These are phyloP conservation scores for Solanum sitiens DNA, from an alignment of 257 asterid genomes.

Conservation along the genomic window DNA sequence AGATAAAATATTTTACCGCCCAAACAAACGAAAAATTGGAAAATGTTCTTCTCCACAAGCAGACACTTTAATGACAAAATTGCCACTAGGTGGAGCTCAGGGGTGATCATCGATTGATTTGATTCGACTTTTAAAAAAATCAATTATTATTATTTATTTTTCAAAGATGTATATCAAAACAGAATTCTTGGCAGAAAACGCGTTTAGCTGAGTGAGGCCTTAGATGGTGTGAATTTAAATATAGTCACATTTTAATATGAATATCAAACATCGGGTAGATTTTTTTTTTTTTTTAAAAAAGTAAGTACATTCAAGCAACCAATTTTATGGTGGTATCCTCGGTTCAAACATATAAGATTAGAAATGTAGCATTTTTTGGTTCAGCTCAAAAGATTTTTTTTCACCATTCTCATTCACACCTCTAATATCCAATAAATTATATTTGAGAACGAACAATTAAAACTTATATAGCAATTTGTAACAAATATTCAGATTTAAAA, in stretches of 20 bases:
- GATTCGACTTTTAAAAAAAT: too few species aligned
- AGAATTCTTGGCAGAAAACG: fast-evolving
- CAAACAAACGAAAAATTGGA: neutral
- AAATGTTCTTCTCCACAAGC: neutral
- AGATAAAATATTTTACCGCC: neutral
- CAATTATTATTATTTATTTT: too few species aligned
- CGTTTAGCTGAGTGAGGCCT: too few species aligned
- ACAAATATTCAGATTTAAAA: too few species aligned
- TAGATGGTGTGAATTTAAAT: too few species aligned
- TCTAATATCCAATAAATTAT: neutral
- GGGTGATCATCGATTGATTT: neutral
- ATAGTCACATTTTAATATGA: too few species aligned
- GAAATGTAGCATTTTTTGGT: neutral
- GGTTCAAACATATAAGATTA: neutral
- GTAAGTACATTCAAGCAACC: neutral
- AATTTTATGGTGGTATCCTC: neutral
- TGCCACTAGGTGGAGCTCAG: neutral
- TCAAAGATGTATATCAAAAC: too few species aligned
- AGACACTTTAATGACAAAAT: neutral
- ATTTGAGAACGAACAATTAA: neutral
- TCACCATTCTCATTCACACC: neutral
- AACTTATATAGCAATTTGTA: too few species aligned
- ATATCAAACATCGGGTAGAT: too few species aligned
- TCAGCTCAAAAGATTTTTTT: neutral
- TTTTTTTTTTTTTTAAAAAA: fast-evolving